Percentiles rank a stretch among this genome's conserved stretches.
These are phyloP conservation scores for Rhodomyrtus tomentosa DNA, from an alignment of 345 rosid genomes.

Conservation along the genomic window DNA sequence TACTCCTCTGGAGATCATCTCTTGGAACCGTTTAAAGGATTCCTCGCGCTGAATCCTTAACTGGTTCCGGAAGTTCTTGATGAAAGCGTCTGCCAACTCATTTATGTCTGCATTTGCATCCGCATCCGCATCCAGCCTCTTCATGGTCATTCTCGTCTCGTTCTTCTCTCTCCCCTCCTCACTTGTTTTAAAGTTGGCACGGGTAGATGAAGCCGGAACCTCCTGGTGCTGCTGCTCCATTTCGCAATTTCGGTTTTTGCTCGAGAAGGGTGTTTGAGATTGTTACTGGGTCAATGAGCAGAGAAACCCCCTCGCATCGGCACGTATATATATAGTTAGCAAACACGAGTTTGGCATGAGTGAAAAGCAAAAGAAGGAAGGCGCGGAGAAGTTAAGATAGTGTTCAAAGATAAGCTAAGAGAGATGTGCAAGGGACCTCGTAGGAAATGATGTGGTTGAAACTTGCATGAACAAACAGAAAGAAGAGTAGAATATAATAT, in stretches of 20 bases:
- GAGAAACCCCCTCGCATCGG: not conserved
- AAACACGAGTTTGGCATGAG: not conserved
- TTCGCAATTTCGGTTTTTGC: not conserved
- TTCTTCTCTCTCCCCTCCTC: not conserved
- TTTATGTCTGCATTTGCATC: slow-evolving; percentile 17
- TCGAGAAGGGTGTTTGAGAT: not conserved
- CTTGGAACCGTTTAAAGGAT: slow-evolving; percentile 12
- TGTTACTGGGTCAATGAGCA: not conserved
- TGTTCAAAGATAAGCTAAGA: not conserved
- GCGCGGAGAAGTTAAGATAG: not conserved
- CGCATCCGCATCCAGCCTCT: not conserved
- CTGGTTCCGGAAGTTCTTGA: slow-evolving; percentile 19
- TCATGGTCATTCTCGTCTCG: not conserved
- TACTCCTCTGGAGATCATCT: slow-evolving; percentile 11
- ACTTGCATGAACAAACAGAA: not conserved
- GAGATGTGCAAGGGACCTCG: not conserved
- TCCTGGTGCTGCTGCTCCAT: not conserved
- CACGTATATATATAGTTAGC: not conserved
- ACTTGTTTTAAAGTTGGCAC: not conserved
- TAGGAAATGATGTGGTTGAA: not conserved
- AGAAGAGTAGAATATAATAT: not conserved
- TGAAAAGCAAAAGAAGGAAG: not conserved
- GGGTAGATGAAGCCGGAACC: not conserved
- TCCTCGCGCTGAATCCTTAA: slow-evolving; percentile 21
- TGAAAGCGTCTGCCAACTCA: slow-evolving; percentile 14